These are phyloP conservation scores for Aspergillus udagawae DNA, from an alignment of 2,329 filamentous ascomycete species.

Conservation along the genomic window DNA sequence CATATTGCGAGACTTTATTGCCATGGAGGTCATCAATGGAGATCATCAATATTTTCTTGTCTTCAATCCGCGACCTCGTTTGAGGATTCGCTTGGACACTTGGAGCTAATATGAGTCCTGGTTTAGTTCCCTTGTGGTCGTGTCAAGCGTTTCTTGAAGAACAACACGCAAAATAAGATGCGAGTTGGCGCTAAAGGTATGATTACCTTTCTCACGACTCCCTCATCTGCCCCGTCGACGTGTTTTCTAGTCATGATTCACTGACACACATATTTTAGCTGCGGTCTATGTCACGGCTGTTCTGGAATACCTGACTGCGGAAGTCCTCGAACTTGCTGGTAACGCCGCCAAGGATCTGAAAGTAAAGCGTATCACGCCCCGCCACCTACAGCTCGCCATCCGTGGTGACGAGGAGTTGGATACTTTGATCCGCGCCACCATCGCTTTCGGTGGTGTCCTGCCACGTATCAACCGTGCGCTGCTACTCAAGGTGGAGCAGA, in stretches of 20 bases:
- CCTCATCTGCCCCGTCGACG: neutral
- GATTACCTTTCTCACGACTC: constrained; percentile 2
- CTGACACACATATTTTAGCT: constrained; percentile 46
- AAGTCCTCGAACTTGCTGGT: constrained; percentile 95
- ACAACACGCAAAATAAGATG: constrained; percentile 99
- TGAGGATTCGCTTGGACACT: neutral
- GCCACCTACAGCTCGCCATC: constrained; percentile 95
- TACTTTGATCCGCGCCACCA: constrained; percentile 93
- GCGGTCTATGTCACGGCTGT: constrained; percentile 98
- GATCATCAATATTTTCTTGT: neutral
- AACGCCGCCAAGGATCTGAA: constrained; percentile 99
- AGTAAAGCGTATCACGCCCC: constrained; percentile 98
- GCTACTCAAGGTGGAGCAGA: constrained; percentile 92
- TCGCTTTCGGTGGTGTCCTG: constrained; percentile 95
- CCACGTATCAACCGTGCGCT: constrained; percentile 98
- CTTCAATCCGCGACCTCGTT: neutral
- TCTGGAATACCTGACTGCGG: constrained; percentile 94
- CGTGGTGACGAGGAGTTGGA: constrained; percentile 98
- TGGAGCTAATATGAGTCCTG: constrained; percentile 27
- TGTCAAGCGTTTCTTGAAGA: constrained; percentile 99
- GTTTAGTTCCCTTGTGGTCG: constrained; percentile 93
- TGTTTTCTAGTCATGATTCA: neutral
- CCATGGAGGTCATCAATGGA: neutral
- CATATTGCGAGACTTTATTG: neutral
- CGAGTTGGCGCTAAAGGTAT: constrained; percentile 87